Percentiles rank a stretch among this genome's conserved stretches.
These are phyloP conservation scores for Lactarius psammicola DNA, from an alignment of 768 basidiomycete species.

Conservation along the genomic window DNA sequence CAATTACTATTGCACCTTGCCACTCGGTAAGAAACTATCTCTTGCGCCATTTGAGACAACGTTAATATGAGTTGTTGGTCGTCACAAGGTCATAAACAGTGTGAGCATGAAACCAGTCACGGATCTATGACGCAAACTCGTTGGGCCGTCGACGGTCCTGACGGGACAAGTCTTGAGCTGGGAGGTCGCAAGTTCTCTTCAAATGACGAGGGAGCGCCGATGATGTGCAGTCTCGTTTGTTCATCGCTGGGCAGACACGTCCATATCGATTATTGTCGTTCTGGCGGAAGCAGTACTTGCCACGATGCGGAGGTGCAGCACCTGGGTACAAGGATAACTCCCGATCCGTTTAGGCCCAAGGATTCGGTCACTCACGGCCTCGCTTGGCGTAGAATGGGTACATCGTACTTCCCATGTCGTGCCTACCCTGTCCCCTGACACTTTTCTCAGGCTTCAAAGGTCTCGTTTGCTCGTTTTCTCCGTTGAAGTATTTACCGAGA, in stretches of 20 bases:
- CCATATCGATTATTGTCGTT: constrained; percentile 38
- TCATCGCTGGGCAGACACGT: constrained; percentile 53
- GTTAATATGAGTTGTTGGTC: too few species aligned
- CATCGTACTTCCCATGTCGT: too few species aligned
- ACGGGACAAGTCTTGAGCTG: constrained; percentile 51
- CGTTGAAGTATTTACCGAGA: background rate
- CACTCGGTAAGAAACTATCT: too few species aligned
- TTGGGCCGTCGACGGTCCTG: constrained; percentile 54
- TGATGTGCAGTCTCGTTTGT: constrained; percentile 33
- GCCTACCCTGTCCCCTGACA: constrained; percentile 21
- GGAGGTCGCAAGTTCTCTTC: constrained; percentile 52
- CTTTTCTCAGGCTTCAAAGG: constrained; percentile 51
- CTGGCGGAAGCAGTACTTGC: too few species aligned
- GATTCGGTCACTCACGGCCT: too few species aligned
- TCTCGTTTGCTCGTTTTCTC: constrained; percentile 17
- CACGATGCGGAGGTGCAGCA: too few species aligned
- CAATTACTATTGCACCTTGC: too few species aligned
- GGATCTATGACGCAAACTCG: constrained; percentile 58
- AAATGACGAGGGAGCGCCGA: constrained; percentile 32
- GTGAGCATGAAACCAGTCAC: constrained; percentile 57
- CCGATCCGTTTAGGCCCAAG: too few species aligned
- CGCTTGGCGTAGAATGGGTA: too few species aligned
- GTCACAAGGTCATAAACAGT: constrained; percentile 50
- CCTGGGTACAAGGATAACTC: too few species aligned
- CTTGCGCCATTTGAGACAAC: too few species aligned